These are phyloP conservation scores for Colletotrichum theobromicola DNA, from an alignment of 2,329 filamentous ascomycete species.

Conservation along the genomic window DNA sequence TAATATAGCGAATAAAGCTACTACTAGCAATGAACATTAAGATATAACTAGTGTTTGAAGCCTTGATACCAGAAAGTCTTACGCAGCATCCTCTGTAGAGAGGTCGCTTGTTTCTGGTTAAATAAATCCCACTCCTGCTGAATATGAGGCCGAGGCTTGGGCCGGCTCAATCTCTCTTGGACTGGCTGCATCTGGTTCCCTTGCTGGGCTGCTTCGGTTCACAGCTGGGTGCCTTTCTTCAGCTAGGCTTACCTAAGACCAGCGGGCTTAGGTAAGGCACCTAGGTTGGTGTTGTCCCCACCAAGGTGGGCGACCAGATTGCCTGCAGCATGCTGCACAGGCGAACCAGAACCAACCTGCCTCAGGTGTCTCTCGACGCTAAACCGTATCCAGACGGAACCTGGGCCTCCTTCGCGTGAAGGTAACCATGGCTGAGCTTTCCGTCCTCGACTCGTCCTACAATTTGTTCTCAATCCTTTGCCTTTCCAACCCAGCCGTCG, in stretches of 20 bases:
- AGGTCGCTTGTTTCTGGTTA: neutral
- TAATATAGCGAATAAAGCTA: neutral
- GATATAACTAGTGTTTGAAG: neutral
- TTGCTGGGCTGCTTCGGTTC: too few relatives aligned
- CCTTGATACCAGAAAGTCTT: neutral
- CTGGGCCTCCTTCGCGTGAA: neutral
- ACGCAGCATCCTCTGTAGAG: neutral
- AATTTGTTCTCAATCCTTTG: neutral
- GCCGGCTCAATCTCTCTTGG: neutral
- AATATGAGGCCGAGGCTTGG: neutral
- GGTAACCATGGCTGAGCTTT: neutral
- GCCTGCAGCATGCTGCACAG: neutral
- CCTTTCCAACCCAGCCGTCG: neutral
- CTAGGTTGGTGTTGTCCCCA: neutral
- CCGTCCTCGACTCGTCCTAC: neutral
- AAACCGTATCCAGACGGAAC: neutral
- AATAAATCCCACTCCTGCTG: neutral
- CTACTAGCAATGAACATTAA: neutral
- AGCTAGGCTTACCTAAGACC: neutral
- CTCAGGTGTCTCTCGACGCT: neutral
- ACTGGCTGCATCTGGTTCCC: neutral
- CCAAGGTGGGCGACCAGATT: neutral
- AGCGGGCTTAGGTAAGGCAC: neutral
- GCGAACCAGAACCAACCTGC: neutral
- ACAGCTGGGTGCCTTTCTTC: too few relatives aligned